Conservation (phyloP, 2,329 filamentous ascomycete species). For the Xylaria sp. region DNA sequence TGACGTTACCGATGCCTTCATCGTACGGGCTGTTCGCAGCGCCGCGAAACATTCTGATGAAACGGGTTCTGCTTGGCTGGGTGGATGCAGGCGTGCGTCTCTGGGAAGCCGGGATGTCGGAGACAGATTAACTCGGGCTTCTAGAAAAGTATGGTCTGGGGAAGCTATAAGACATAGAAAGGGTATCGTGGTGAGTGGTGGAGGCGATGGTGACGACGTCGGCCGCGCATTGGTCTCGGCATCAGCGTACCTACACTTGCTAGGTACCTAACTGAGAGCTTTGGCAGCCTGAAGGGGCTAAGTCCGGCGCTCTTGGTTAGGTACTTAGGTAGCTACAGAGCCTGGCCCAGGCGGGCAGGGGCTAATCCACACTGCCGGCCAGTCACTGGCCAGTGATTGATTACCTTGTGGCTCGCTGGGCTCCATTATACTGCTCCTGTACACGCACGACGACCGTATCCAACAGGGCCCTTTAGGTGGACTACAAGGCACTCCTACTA, state of each 20-base stretch:
- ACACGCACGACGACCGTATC: too few relatives aligned
- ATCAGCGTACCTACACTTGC: not conserved
- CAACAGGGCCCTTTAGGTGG: too few relatives aligned
- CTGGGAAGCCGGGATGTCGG: not conserved
- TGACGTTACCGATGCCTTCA: constrained; percentile 59
- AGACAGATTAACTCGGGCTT: constrained; percentile 1
- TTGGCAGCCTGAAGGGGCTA: not conserved
- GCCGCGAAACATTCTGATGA: constrained; percentile 59
- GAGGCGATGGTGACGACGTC: constrained; percentile 25
- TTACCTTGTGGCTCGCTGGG: not conserved
- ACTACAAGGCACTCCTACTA: too few relatives aligned
- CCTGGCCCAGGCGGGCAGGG: too few relatives aligned
- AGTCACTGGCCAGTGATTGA: too few relatives aligned
- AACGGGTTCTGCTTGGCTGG: not conserved
- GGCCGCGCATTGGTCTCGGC: constrained; percentile 7
- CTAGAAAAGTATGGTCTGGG: not conserved
- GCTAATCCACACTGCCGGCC: too few relatives aligned
- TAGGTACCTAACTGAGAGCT: not conserved
- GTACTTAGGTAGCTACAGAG: too few relatives aligned
- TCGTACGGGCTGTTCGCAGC: constrained; percentile 64
- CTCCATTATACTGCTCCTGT: not conserved
- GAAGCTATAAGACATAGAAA: not conserved
- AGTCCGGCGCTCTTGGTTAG: too few relatives aligned
- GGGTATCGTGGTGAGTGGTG: constrained; percentile 7
- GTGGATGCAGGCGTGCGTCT: not conserved